These are phyloP conservation scores for Dioscorea dumetorum DNA, from an alignment of 106 monocot species.

Conservation along the genomic window DNA sequence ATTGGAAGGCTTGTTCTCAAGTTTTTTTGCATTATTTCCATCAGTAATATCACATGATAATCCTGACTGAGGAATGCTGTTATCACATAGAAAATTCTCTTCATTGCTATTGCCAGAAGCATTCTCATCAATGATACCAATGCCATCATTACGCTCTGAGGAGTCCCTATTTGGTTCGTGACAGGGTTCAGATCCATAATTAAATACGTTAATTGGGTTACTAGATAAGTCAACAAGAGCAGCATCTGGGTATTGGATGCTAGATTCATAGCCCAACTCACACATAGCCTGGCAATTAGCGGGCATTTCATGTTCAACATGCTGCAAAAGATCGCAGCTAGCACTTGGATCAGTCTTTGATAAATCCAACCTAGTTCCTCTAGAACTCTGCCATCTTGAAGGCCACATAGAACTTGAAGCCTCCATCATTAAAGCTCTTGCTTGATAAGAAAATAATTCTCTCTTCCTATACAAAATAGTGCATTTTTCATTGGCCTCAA, in stretches of 20 bases:
- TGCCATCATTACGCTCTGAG: constrained; percentile 23
- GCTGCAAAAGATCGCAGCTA: constrained; percentile 8
- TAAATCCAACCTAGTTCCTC: constrained; percentile 13
- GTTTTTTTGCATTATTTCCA: constrained; percentile 16
- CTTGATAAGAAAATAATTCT: constrained; percentile 57
- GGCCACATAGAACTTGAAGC: constrained; percentile 28
- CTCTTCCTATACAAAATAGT: constrained; percentile 56
- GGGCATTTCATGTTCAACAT: constrained; percentile 9
- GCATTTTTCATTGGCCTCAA: constrained; percentile 74
- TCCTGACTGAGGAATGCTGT: constrained; percentile 14
- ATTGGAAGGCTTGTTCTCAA: constrained; percentile 1
- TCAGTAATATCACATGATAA: neutral
- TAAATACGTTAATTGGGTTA: constrained; percentile 11
- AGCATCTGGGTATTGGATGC: constrained; percentile 1
- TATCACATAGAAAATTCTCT: constrained; percentile 4
- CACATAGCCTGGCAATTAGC: constrained; percentile 12
- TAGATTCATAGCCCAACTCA: constrained; percentile 16
- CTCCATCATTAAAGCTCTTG: constrained; percentile 41
- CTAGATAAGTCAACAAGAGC: constrained; percentile 13
- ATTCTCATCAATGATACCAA: constrained; percentile 9
- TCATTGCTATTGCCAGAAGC: constrained; percentile 15
- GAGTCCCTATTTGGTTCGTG: constrained; percentile 30
- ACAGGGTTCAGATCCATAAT: constrained; percentile 16
- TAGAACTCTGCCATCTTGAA: constrained; percentile 27
- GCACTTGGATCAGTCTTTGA: constrained; percentile 12